Evolutionary conservation across 2,329 filamentous ascomycete species (phyloP).

Genomic region (Hysterium pulicare): DNA sequence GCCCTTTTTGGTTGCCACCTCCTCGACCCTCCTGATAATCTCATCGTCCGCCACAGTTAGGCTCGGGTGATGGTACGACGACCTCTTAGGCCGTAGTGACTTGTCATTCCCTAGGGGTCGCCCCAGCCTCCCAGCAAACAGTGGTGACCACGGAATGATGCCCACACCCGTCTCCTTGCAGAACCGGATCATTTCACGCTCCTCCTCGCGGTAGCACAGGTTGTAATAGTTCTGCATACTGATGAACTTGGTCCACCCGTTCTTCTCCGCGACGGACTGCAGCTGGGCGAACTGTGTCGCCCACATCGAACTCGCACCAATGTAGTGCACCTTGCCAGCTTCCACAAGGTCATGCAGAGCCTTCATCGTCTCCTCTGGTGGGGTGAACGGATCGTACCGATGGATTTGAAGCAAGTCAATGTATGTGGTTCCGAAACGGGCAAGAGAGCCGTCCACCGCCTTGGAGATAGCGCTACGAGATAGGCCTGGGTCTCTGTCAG

Average conservation of each 20-base stretch:
- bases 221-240: conserved; percentile 48
- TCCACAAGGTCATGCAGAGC: conserved; percentile 53
- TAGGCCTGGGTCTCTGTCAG: no score
- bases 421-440: conserved; percentile 34
- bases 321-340: conserved; percentile 45
- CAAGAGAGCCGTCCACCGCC: conserved; percentile 26
- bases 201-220: conserved; percentile 53
- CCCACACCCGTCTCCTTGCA: conserved; percentile 43
- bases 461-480: conserved; percentile 36
- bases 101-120: conserved; percentile 14
- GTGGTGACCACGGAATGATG: conserved; percentile 32
- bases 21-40: conserved; percentile 52
- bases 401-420: conserved; percentile 60
- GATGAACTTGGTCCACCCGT: conserved; percentile 45
- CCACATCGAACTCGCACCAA: conserved; percentile 26
- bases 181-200: conserved; percentile 47
- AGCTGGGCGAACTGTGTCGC: conserved; percentile 36
- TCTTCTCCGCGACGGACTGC: conserved; percentile 39
- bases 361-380: conserved; percentile 54
- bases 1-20: conserved; percentile 52
- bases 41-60: conserved; percentile 43
- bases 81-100: background rate
- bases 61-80: background rate
- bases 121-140: conserved; percentile 17
- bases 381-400: conserved; percentile 49